A percentile compares a stretch with the other conserved stretches of the same genome.
Evolutionary conservation across 129 eudicot genomes (phyloP).

Genomic region (Chrysanthemum lavandulifolium): DNA sequence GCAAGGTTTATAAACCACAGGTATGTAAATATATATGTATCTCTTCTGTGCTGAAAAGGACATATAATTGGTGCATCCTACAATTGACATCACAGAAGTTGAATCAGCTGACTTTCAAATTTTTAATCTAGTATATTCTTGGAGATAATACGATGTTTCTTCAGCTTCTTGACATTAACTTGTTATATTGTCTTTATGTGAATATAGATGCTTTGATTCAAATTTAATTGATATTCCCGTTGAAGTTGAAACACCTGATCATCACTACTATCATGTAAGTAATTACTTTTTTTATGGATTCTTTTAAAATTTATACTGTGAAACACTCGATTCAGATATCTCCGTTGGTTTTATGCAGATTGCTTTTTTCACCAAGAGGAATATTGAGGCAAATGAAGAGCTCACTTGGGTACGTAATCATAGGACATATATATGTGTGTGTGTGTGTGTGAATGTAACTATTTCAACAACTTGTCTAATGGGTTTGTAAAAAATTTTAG

Average conservation of each 20-base stretch:
- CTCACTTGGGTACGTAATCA: slow-evolving; percentile 70
- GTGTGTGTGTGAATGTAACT: neutral
- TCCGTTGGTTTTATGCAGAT: slow-evolving; percentile 45
- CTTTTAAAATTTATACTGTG: neutral
- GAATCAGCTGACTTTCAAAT: slow-evolving; percentile 11
- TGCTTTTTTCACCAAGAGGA: slow-evolving; percentile 76
- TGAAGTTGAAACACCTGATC: slow-evolving; percentile 81
- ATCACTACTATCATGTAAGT: slow-evolving; percentile 84
- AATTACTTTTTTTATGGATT: neutral
- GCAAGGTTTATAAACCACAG: slow-evolving; percentile 87
- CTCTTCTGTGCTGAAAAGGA: neutral
- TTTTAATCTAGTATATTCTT: slow-evolving; percentile 15
- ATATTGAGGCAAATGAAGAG: slow-evolving; percentile 69
- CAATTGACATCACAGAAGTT: neutral
- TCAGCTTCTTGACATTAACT: slow-evolving; percentile 12
- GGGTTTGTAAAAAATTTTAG: slow-evolving; percentile 30
- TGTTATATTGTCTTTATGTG: neutral
- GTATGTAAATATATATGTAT: slow-evolving; percentile 20
- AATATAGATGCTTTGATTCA: slow-evolving; percentile 62
- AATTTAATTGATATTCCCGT: slow-evolving; percentile 73
- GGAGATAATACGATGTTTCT: neutral
- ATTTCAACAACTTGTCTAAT: neutral
- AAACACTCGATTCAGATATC: neutral
- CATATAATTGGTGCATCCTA: neutral
- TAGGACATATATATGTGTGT: too few species aligned